Evolutionary conservation across 1,284 basidiomycete genomes (phyloP).

Genomic region (Leccinum variabile): DNA sequence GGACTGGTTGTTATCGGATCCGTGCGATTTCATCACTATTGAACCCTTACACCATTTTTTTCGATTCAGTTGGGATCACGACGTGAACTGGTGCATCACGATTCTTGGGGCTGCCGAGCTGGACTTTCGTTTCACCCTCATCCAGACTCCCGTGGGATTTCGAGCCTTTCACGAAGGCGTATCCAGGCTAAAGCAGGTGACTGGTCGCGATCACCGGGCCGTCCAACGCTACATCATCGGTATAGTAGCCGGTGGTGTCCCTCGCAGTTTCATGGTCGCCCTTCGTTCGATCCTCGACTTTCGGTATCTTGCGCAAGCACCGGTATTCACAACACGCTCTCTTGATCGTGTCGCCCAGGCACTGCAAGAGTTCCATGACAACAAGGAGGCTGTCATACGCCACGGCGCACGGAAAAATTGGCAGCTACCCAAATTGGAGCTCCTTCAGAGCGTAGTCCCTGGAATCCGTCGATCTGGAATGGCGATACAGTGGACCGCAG

Average conservation of each 20-base stretch:
- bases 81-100: slow-evolving; percentile 11
- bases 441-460: not conserved
- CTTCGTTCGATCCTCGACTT: not conserved
- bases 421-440: not conserved
- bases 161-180: slow-evolving; percentile 6
- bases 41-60: slow-evolving; percentile 4
- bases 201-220: not conserved
- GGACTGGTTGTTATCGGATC: slow-evolving; percentile 10
- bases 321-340: not conserved
- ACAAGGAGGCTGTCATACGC: slow-evolving; percentile 4
- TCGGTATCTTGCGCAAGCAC: slow-evolving; percentile 12
- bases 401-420: not conserved
- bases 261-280: not conserved
- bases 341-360: not conserved
- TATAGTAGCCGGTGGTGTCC: slow-evolving; percentile 2
- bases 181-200: slow-evolving; percentile 5
- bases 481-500: slow-evolving; percentile 8
- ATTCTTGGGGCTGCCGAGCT: slow-evolving; percentile 7
- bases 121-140: slow-evolving; percentile 10
- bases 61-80: slow-evolving; percentile 6
- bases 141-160: slow-evolving; percentile 4
- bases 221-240: slow-evolving; percentile 5
- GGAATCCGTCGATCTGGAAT: not conserved
- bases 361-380: slow-evolving; percentile 10
- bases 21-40: slow-evolving; percentile 5